Evolutionary conservation across 2,329 filamentous ascomycete species (phyloP), one percentile per base, ranked within the genome.

Genomic region (Plenodomus tracheiphilus): DNA sequence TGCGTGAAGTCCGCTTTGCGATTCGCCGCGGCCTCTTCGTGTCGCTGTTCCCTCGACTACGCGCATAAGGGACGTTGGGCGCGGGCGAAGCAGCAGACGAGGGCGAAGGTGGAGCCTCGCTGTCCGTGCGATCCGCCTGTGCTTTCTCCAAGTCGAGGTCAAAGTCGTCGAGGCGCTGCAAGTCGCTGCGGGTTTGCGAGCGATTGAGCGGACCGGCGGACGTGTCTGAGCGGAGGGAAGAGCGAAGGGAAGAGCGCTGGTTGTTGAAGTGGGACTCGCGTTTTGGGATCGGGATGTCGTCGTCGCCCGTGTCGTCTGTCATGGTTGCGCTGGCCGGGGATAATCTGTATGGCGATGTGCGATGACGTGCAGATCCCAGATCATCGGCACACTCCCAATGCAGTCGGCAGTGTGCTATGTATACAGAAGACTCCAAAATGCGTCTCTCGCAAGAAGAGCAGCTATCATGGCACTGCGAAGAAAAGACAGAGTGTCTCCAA

Each of bases 241-340:
- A 64, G 39, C 51, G 65, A 39, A 60, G 45, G 3, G 66, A 69
- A 3, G 70, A 70, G 53, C 68, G 68, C 54, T 72, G 69, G 43
- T 68, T 63, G 55, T 65, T 66, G 58, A 64, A 72, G 50, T 71
- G 64, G 36, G 51, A 58, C 8, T 65, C 58, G 56, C 67, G 65
- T 47, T 51, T 58, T 13, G 58, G 56, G 5, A 39, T 39, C 8
- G 56, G 47, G 18, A 60, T 59, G 28, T 69, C 61, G 32, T 69
- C 61, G 25, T 69, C 63, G 34, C 36, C 43, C 28, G 46, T 41
- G 32, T 66, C 58, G 32, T 66, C 58, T 42, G 59, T 53, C 63
- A 65, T 69, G 36, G 10, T 43, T 37, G 13, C 35, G 15, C 7
- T n/a, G 35, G 3, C 35, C n/a, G n/a, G 4, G 16, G 16, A 4